A percentile compares a stretch with the other conserved stretches of the same genome.
Evolutionary conservation across 2,329 filamentous ascomycete species (phyloP).

Genomic region (Alternaria triticina): DNA sequence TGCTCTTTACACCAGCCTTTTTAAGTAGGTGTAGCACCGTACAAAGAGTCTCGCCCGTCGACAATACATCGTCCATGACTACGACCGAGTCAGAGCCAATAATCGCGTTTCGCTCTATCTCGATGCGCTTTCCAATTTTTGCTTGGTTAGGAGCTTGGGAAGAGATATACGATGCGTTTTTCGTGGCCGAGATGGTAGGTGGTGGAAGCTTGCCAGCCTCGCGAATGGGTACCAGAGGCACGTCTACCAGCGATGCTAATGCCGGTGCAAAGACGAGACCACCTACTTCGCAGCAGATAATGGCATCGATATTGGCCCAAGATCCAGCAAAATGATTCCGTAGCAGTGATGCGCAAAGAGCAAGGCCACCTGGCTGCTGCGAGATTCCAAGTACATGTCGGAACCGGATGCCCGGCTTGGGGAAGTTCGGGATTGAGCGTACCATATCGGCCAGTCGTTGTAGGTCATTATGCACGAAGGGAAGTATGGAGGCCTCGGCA

Average conservation of each 20-base stretch:
- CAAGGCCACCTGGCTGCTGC: conserved; percentile 59
- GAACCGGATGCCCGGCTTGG: conserved; percentile 60
- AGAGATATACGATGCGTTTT: conserved; percentile 61
- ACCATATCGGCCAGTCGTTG: conserved; percentile 60
- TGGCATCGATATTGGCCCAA: conserved; percentile 55
- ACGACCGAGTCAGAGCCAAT: conserved; percentile 53
- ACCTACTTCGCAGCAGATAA: conserved; percentile 64
- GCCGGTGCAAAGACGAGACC: conserved; percentile 63
- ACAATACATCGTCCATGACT: conserved; percentile 67
- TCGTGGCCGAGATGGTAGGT: conserved; percentile 59
- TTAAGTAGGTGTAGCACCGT: conserved; percentile 59
- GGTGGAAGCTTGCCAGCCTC: conserved; percentile 65
- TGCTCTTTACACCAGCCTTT: conserved; percentile 50
- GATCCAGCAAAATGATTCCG: conserved; percentile 53
- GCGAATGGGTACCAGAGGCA: conserved; percentile 60
- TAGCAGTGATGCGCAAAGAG: conserved; percentile 60
- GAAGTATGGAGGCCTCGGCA: conserved; percentile 52
- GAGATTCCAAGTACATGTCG: conserved; percentile 64
- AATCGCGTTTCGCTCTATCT: conserved; percentile 57
- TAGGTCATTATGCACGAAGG: conserved; percentile 57
- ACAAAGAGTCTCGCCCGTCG: conserved; percentile 62
- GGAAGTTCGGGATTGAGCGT: conserved; percentile 57
- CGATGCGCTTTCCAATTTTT: conserved; percentile 50
- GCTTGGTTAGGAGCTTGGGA: conserved; percentile 39
- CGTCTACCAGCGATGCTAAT: conserved; percentile 51